Conservation (phyloP, 2,329 filamentous ascomycete species). For the Zasmidium angulare region DNA sequence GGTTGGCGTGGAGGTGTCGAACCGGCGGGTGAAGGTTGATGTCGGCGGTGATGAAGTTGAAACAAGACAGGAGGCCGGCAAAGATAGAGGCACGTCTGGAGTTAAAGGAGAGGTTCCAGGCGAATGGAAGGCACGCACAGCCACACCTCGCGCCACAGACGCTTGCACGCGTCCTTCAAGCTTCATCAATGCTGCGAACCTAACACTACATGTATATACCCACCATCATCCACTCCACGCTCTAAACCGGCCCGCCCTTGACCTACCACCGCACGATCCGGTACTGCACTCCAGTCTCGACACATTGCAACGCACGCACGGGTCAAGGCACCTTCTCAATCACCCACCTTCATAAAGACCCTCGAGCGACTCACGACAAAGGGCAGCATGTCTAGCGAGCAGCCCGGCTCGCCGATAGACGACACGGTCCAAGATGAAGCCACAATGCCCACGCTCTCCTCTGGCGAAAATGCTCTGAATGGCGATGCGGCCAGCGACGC, state of each 20-base stretch:
- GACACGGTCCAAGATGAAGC: constrained; percentile 22
- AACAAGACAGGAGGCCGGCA: background rate
- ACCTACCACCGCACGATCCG: too few species aligned
- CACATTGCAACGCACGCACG: background rate
- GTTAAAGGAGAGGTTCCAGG: background rate
- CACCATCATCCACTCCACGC: too few species aligned
- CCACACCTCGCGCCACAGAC: background rate
- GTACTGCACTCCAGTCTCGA: too few species aligned
- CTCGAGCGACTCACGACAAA: background rate
- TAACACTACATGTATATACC: too few species aligned
- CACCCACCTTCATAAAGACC: background rate
- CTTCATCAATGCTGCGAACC: too few species aligned
- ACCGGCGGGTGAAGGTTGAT: background rate
- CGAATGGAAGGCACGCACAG: background rate
- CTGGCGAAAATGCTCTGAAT: constrained; percentile 12
- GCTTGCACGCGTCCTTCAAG: background rate
- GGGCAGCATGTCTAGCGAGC: constrained; percentile 17
- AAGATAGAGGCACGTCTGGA: background rate
- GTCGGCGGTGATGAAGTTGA: constrained; percentile 1
- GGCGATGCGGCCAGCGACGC: constrained; percentile 17
- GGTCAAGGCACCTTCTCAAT: background rate
- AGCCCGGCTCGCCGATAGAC: constrained; percentile 12
- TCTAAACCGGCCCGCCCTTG: too few species aligned
- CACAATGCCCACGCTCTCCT: constrained; percentile 7
- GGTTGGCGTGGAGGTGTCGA: background rate